Conservation (phyloP, 2,329 filamentous ascomycete species). For the Chrysoporthe cubensis region DNA sequence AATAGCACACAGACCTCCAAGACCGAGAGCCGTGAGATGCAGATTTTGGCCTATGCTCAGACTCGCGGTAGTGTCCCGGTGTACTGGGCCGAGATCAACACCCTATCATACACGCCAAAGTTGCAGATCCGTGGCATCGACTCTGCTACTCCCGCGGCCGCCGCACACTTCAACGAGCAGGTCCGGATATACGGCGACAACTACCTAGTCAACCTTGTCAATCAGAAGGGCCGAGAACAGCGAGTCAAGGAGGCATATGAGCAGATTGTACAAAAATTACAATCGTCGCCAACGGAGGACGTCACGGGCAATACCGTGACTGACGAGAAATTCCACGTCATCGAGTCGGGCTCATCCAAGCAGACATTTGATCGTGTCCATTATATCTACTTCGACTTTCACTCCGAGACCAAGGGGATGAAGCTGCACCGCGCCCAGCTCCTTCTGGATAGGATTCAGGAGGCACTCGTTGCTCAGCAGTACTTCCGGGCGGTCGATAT, state of each 20-base stretch:
- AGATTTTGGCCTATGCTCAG: constrained; percentile 93
- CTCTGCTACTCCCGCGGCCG: constrained; percentile 75
- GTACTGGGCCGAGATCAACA: constrained; percentile 96
- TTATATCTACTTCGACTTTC: constrained; percentile 98
- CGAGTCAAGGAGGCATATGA: constrained; percentile 93
- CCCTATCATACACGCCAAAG: constrained; percentile 86
- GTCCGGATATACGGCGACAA: constrained; percentile 94
- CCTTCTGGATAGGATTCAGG: constrained; percentile 79
- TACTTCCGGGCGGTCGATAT: constrained; percentile 94
- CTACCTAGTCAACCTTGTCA: constrained; percentile 95
- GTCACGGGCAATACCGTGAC: constrained; percentile 69
- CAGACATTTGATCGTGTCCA: constrained; percentile 81
- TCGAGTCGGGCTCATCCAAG: constrained; percentile 64
- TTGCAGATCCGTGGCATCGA: constrained; percentile 87
- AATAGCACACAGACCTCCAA: constrained; percentile 76
- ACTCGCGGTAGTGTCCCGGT: constrained; percentile 95
- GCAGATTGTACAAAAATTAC: constrained; percentile 77
- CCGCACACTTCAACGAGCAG: constrained; percentile 90
- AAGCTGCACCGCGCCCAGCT: constrained; percentile 90
- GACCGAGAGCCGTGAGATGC: constrained; percentile 71
- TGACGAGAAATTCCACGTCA: constrained; percentile 78
- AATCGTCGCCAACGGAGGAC: constrained; percentile 69
- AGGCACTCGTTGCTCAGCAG: constrained; percentile 75
- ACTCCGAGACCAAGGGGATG: constrained; percentile 94
- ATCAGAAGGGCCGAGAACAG: constrained; percentile 90